phyloP scores from a whole-genome alignment of 768 basidiomycete species.

The Macrolepiota fuliginosa region DNA sequence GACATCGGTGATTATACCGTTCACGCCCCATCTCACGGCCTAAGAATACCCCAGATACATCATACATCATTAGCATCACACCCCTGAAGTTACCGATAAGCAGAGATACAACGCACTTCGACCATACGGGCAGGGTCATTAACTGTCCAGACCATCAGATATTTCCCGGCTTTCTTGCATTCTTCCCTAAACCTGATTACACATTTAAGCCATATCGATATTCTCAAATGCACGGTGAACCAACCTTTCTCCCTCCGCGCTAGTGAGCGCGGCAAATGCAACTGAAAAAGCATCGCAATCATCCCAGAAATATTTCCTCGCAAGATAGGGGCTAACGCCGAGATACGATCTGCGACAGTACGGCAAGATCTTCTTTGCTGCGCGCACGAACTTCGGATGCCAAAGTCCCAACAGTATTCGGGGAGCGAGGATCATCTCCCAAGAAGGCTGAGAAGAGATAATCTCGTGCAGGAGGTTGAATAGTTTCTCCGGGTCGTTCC shows the following conservation, averaged over 20 bases:
- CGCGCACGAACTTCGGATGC: slow-evolving; percentile 87
- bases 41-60: slow-evolving; percentile 22
- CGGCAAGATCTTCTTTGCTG: slow-evolving; percentile 73
- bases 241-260: slow-evolving; percentile 69
- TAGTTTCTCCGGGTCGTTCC: slow-evolving; percentile 84
- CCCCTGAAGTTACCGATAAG: background rate
- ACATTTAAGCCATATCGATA: background rate
- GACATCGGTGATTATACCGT: slow-evolving; percentile 76
- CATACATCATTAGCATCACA: background rate
- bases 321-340: slow-evolving; percentile 66
- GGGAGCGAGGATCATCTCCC: slow-evolving; percentile 76
- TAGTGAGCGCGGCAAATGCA: slow-evolving; percentile 67
- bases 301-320: slow-evolving; percentile 87
- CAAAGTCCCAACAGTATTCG: slow-evolving; percentile 81
- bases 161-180: slow-evolving; percentile 77
- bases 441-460: slow-evolving; percentile 62
- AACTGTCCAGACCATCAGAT: slow-evolving; percentile 95
- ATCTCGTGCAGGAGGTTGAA: slow-evolving; percentile 74
- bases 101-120: slow-evolving; percentile 51
- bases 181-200: slow-evolving; percentile 68
- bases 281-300: slow-evolving; percentile 87
- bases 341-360: slow-evolving; percentile 87
- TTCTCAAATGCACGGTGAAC: slow-evolving; percentile 1
- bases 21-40: slow-evolving; percentile 79
- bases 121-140: slow-evolving; percentile 88